phyloP scores from a whole-genome alignment of 768 basidiomycete genomes.

The Pisolithus albus region DNA sequence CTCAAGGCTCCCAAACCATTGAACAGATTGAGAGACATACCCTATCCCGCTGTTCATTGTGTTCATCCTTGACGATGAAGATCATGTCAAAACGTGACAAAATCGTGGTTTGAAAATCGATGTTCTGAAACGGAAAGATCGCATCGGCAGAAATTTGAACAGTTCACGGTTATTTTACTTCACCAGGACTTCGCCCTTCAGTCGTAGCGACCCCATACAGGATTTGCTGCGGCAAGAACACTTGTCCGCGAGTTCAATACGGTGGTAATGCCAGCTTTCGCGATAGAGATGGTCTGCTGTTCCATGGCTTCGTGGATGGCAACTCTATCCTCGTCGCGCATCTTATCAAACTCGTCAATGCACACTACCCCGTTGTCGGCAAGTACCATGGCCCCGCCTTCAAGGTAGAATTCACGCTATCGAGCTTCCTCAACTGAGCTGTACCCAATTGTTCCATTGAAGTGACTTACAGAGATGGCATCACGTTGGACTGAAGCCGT shows the following conservation, averaged over 20 bases:
- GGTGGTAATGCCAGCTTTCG: conserved; percentile 98
- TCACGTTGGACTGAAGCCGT: conserved; percentile 97
- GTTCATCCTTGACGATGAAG: conserved; percentile 97
- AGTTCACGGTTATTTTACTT: conserved; percentile 41
- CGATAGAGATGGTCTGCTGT: conserved; percentile 98
- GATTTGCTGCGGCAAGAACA: conserved; percentile 95
- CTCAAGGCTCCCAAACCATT: not conserved
- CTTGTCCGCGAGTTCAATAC: conserved; percentile 94
- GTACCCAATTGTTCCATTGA: not conserved
- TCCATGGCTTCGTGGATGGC: conserved; percentile 99
- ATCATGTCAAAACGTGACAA: conserved; percentile 99
- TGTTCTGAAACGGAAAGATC: conserved; percentile 47
- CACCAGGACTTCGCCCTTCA: conserved; percentile 93
- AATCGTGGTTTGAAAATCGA: conserved; percentile 97
- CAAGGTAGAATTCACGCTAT: conserved; percentile 96
- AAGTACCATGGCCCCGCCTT: conserved; percentile 98
- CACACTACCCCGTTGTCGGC: conserved; percentile 98
- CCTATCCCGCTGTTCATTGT: conserved; percentile 88
- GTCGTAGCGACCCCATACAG: conserved; percentile 96
- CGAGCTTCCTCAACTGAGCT: conserved; percentile 4
- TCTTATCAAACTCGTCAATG: conserved; percentile 99
- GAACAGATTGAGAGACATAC: conserved; percentile 35
- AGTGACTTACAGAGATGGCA: conserved; percentile 64
- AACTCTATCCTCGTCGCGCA: conserved; percentile 98
- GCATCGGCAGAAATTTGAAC: not conserved